Conservation (phyloP, 371 early-diverging fungal genomes). For the Phascolomyces articulosus region DNA sequence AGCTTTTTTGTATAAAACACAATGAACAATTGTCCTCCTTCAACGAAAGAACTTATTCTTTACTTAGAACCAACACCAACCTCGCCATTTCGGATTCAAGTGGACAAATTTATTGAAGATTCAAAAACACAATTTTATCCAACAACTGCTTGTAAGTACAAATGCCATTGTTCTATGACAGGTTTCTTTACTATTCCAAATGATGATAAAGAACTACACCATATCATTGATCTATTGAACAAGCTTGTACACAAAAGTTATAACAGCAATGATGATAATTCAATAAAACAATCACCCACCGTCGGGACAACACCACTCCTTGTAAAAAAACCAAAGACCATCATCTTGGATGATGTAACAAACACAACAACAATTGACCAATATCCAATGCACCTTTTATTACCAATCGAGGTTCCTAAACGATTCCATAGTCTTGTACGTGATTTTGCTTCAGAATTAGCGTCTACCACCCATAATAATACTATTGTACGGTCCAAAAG, state of each 20-base stretch:
- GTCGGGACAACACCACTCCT: constrained; percentile 7
- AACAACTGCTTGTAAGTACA: constrained; percentile 37
- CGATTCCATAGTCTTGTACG: constrained; percentile 13
- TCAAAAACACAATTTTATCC: not conserved
- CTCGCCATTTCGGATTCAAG: constrained; percentile 10
- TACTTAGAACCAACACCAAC: constrained; percentile 35
- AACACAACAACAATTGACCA: constrained; percentile 6
- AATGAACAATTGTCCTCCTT: not conserved
- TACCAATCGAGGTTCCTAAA: constrained; percentile 25
- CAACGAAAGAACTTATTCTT: constrained; percentile 29
- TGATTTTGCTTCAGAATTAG: not conserved
- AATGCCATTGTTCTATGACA: constrained; percentile 37
- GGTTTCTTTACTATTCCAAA: constrained; percentile 31
- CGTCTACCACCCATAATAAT: not conserved
- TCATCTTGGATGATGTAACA: not conserved
- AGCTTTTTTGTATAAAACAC: no score
- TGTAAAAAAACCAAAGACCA: not conserved
- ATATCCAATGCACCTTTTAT: constrained; percentile 27
- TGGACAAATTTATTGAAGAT: constrained; percentile 24
- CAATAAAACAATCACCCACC: not conserved
- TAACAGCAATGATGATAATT: not conserved
- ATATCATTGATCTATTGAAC: constrained; percentile 1
- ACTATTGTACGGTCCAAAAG: constrained; percentile 27
- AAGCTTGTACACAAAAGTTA: not conserved
- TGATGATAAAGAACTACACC: not conserved